Conservation (phyloP, 192 early-diverging fungal genomes). For the Geosiphon pyriformis region DNA sequence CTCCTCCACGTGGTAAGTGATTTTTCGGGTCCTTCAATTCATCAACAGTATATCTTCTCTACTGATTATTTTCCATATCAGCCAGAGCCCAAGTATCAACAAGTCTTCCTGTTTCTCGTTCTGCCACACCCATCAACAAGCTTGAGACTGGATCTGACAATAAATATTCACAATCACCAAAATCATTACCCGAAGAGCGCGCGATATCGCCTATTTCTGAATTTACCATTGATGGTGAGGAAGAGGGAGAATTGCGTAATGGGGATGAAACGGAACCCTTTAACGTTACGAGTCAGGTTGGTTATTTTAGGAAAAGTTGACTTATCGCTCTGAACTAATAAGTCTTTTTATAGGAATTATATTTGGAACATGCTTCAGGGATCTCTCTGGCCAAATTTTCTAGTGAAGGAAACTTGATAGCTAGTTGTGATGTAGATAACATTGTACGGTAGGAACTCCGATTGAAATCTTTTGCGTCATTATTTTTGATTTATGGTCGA, state of each 20-base stretch:
- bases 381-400: conserved; percentile 54
- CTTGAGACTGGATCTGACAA: background rate
- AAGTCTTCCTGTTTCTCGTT: background rate
- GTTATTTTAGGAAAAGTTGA: background rate
- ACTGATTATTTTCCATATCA: no score
- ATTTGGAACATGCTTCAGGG: conserved; percentile 52
- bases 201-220: conserved; percentile 15
- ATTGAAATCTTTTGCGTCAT: no score
- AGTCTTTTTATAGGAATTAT: conserved; percentile 41
- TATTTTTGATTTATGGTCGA: background rate
- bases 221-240: background rate
- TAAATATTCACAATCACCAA: background rate
- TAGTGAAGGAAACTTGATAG: conserved; percentile 48
- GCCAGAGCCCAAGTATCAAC: background rate
- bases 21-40: background rate
- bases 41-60: background rate
- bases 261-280: conserved; percentile 10
- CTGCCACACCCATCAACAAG: background rate
- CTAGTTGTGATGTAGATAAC: conserved; percentile 59
- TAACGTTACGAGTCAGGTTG: conserved; percentile 5
- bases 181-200: background rate
- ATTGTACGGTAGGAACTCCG: conserved; percentile 38
- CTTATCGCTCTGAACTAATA: background rate
- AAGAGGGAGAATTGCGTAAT: background rate
- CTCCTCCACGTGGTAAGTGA: background rate